phyloP scores from a whole-genome alignment of 2,329 filamentous ascomycete species.

The Herpotrichia juniperi region DNA sequence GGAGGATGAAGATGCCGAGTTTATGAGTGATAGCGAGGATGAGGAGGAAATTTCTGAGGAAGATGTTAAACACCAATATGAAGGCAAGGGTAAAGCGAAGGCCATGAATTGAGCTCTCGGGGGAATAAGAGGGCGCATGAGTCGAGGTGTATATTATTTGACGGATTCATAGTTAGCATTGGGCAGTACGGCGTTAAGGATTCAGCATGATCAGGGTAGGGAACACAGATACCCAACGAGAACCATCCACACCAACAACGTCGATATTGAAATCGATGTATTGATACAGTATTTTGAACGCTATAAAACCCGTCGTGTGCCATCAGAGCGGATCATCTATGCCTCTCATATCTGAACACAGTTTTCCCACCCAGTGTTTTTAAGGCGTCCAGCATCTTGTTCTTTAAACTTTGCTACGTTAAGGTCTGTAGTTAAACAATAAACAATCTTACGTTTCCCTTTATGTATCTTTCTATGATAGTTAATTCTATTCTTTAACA shows the following conservation, averaged over 20 bases:
- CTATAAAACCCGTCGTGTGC: too few species aligned
- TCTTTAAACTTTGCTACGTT: too few species aligned
- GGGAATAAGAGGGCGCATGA: slow-evolving; percentile 3
- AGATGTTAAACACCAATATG: slow-evolving; percentile 31
- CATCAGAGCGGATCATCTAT: too few species aligned
- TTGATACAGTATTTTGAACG: too few species aligned
- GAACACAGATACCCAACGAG: background rate
- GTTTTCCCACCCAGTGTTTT: too few species aligned
- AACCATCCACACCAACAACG: background rate
- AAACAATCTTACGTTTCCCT: too few species aligned
- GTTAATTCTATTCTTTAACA: too few species aligned
- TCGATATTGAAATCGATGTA: too few species aligned
- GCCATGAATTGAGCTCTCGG: slow-evolving; percentile 20
- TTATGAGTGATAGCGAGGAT: slow-evolving; percentile 54
- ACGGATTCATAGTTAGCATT: background rate
- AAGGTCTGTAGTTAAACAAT: too few species aligned
- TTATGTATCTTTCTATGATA: too few species aligned
- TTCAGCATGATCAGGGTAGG: background rate
- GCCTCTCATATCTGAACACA: too few species aligned
- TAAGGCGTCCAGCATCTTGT: too few species aligned
- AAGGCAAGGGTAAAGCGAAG: slow-evolving; percentile 54
- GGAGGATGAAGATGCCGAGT: slow-evolving; percentile 70
- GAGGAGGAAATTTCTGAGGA: slow-evolving; percentile 49
- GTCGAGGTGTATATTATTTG: background rate
- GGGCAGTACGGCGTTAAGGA: background rate